A percentile compares a stretch with the other conserved stretches of the same genome.
Evolutionary conservation across 1,284 basidiomycete species (phyloP).

Genomic region (Apiotrichum siamense): DNA sequence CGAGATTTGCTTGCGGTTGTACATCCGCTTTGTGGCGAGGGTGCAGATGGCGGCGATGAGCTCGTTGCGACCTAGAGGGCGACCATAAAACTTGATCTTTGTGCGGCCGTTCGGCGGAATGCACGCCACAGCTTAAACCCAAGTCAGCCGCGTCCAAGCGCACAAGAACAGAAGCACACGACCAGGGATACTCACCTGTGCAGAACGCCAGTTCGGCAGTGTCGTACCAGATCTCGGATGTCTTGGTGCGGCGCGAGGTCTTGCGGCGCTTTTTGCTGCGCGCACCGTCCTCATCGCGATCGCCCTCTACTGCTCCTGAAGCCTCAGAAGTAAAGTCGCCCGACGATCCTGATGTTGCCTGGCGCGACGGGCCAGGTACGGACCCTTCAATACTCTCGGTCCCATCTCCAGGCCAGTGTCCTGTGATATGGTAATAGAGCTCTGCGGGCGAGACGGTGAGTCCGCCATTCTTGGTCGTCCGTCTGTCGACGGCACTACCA

Average conservation of each 20-base stretch:
- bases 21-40: constrained; percentile 45
- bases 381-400: constrained; percentile 7
- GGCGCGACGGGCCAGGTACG: too few species aligned
- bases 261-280: constrained; percentile 21
- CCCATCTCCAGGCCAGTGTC: constrained; percentile 12
- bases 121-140: constrained; percentile 9
- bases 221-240: constrained; percentile 21
- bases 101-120: constrained; percentile 27
- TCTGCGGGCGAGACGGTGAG: constrained; percentile 5
- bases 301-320: not conserved
- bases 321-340: not conserved
- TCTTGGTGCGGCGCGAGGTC: constrained; percentile 13
- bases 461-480: not conserved
- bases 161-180: too few species aligned
- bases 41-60: constrained; percentile 52
- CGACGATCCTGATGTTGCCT: not conserved
- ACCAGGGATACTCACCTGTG: constrained; percentile 14
- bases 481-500: not conserved
- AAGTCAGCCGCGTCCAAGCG: constrained; percentile 7
- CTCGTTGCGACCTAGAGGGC: constrained; percentile 53
- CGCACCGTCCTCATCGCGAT: constrained; percentile 3
- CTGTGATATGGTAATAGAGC: constrained; percentile 17
- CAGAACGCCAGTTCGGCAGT: constrained; percentile 21
- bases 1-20: constrained; percentile 46
- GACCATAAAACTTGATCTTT: constrained; percentile 50